phyloP scores from a whole-genome alignment of 2,329 filamentous ascomycete species.

The Coniochaeta sp. region DNA sequence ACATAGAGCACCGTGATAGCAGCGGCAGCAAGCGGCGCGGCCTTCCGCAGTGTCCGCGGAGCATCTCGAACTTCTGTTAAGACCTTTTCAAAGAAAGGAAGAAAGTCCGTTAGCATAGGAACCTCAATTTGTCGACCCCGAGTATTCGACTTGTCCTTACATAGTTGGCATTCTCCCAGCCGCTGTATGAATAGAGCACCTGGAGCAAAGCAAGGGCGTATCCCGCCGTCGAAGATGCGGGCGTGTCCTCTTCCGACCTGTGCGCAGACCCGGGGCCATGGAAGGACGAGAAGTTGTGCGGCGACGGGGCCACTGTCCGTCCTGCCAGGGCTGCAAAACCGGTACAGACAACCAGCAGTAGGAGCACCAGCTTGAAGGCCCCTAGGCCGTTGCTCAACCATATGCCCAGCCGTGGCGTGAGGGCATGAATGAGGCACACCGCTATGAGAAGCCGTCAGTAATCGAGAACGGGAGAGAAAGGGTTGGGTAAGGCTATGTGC shows the following conservation, averaged over 20 bases:
- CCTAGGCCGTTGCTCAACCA: constrained; percentile 27
- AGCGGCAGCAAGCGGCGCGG: constrained; percentile 23
- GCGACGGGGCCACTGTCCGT: constrained; percentile 10
- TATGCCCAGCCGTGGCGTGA: constrained; percentile 22
- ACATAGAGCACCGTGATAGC: constrained; percentile 26
- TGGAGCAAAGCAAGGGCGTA: constrained; percentile 25
- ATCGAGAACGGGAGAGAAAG: background rate
- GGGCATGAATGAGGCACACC: constrained; percentile 28
- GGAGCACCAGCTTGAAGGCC: constrained; percentile 25
- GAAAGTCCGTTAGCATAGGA: background rate
- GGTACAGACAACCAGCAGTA: constrained; percentile 21
- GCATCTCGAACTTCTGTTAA: constrained; percentile 23
- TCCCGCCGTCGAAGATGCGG: constrained; percentile 9
- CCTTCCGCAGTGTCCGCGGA: constrained; percentile 21
- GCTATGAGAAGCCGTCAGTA: background rate
- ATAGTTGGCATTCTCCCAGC: constrained; percentile 33
- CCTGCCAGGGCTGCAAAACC: constrained; percentile 23
- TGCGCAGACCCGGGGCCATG: constrained; percentile 11
- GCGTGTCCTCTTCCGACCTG: background rate
- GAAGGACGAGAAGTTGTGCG: constrained; percentile 17
- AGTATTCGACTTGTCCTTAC: constrained; percentile 5
- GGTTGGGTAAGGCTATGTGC: background rate
- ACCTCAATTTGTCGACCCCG: too few species aligned
- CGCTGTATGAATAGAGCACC: constrained; percentile 28
- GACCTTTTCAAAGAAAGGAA: constrained; percentile 18